Evolutionary conservation across 2,329 filamentous ascomycete species (phyloP).

Genomic region (Colletotrichum plurivorum): DNA sequence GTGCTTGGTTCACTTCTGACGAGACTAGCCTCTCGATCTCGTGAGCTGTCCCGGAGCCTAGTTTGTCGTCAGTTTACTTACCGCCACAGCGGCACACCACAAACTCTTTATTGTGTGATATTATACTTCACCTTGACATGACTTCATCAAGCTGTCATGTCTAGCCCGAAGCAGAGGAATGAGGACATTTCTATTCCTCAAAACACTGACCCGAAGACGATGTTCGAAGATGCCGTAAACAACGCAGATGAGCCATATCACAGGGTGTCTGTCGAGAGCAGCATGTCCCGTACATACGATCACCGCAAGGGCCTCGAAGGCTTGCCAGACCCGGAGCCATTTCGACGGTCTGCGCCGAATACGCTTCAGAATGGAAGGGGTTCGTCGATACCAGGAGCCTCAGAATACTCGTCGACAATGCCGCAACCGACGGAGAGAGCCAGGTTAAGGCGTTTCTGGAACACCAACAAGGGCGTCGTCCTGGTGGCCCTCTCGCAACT

Average conservation of each 20-base stretch:
- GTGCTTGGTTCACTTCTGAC: no score
- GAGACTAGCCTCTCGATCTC: no score
- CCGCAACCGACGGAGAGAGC: slow-evolving; percentile 36
- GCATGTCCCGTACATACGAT: slow-evolving; percentile 42
- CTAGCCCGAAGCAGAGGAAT: slow-evolving; percentile 38
- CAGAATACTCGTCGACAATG: slow-evolving; percentile 42
- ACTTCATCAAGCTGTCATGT: slow-evolving; percentile 39
- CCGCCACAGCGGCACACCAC: no score
- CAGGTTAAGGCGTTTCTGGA: slow-evolving; percentile 63
- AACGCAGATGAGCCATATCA: slow-evolving; percentile 45
- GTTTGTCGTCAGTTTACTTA: no score
- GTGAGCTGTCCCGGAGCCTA: no score
- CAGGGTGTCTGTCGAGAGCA: slow-evolving; percentile 45
- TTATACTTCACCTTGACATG: slow-evolving; percentile 13
- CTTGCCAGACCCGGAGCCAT: slow-evolving; percentile 49
- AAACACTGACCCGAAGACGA: slow-evolving; percentile 42
- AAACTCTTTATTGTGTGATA: neutral
- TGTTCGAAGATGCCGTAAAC: slow-evolving; percentile 43
- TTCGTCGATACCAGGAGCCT: slow-evolving; percentile 36
- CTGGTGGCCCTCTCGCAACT: slow-evolving; percentile 83
- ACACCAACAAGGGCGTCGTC: slow-evolving; percentile 78
- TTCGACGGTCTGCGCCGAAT: slow-evolving; percentile 58
- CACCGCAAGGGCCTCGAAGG: slow-evolving; percentile 41
- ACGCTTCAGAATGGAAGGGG: slow-evolving; percentile 48
- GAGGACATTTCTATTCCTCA: slow-evolving; percentile 43